Conservation (phyloP, 2,329 filamentous ascomycete genomes). For the Karstenula rhodostoma region DNA sequence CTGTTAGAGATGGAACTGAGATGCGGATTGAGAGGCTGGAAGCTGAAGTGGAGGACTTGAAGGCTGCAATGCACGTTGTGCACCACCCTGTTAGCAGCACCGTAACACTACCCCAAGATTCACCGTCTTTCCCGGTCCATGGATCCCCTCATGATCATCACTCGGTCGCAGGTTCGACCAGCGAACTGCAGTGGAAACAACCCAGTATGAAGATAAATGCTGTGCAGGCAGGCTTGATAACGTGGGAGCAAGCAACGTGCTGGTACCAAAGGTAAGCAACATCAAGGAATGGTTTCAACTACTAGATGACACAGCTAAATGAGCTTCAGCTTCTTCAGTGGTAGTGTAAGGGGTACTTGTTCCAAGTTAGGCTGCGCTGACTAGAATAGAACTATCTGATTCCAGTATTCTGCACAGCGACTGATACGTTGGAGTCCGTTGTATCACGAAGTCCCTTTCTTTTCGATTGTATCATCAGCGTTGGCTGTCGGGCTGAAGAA, state of each 20-base stretch:
- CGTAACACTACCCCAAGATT: constrained; percentile 9
- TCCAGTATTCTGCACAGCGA: constrained; percentile 56
- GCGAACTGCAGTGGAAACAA: background rate
- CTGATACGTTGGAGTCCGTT: constrained; percentile 58
- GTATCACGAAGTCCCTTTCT: constrained; percentile 58
- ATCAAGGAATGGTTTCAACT: background rate
- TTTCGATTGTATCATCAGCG: constrained; percentile 61
- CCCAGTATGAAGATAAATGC: constrained; percentile 25
- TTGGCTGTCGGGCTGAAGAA: constrained; percentile 60
- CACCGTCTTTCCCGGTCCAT: constrained; percentile 10
- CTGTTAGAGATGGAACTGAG: constrained; percentile 33
- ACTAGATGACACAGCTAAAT: constrained; percentile 13
- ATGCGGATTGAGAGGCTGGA: constrained; percentile 40
- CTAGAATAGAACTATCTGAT: constrained; percentile 55
- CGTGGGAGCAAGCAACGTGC: constrained; percentile 34
- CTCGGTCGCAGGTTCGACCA: background rate
- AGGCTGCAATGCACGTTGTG: constrained; percentile 22
- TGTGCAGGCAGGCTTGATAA: constrained; percentile 35
- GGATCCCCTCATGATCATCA: background rate
- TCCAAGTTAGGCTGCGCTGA: background rate
- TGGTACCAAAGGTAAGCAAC: constrained; percentile 35
- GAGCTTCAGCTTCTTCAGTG: constrained; percentile 38
- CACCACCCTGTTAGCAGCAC: background rate
- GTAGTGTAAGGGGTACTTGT: constrained; percentile 30
- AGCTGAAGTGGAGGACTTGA: constrained; percentile 28